A percentile compares a stretch with the other conserved stretches of the same genome.
phyloP scores from a whole-genome alignment of 495 filamentous ascomycete species.

The Xylaria cubensis region DNA sequence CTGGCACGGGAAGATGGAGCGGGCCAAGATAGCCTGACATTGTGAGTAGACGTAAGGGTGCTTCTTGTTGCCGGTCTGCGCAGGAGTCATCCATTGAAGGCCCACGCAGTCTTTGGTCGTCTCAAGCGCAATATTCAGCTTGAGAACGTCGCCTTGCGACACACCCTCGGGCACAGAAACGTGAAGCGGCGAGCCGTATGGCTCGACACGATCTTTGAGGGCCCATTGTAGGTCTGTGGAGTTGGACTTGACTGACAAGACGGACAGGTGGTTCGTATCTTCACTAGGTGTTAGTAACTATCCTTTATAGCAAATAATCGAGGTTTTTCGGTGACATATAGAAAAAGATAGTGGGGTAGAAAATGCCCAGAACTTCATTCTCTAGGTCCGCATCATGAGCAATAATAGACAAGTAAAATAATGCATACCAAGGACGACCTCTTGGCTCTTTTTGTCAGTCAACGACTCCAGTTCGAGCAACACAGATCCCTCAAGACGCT shows the following conservation, averaged over 20 bases:
- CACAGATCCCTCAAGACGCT: conserved; percentile 76
- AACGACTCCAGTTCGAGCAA: conserved; percentile 73
- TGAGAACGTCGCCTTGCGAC: conserved; percentile 65
- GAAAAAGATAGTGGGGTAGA: background rate
- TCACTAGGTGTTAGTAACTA: background rate
- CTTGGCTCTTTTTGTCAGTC: conserved; percentile 69
- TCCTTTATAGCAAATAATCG: background rate
- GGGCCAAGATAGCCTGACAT: conserved; percentile 94
- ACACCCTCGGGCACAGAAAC: conserved; percentile 70
- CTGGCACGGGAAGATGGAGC: conserved; percentile 94
- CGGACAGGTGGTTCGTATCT: conserved; percentile 78
- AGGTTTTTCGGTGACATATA: background rate
- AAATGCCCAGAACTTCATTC: background rate
- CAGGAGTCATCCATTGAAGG: conserved; percentile 88
- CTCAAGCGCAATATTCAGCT: conserved; percentile 62
- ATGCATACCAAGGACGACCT: conserved; percentile 70
- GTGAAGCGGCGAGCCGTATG: conserved; percentile 80
- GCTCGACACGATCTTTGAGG: conserved; percentile 69
- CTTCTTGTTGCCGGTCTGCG: conserved; percentile 91
- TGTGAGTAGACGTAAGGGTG: conserved; percentile 98
- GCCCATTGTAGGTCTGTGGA: conserved; percentile 65
- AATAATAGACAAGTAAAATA: background rate
- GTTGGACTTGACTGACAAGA: conserved; percentile 71
- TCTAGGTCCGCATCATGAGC: background rate
- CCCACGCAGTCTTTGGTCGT: conserved; percentile 91